Base-by-base conservation (phyloP, 306 rosid species). In the Abrus pulchellus region DNA sequence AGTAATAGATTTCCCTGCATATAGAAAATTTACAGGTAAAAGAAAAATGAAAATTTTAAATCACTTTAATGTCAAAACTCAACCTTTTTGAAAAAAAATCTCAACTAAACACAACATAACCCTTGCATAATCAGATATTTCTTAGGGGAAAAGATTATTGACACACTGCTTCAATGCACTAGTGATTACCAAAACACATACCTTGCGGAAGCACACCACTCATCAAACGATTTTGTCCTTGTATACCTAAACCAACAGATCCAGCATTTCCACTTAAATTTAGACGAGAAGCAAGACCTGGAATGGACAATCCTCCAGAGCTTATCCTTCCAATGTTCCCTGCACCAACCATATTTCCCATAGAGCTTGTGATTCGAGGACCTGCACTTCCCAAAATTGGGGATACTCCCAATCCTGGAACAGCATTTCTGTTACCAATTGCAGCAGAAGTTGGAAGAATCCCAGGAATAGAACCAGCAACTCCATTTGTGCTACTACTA, bases 401-500 rank as follows among this genome's bases (percentile, higher is more conserved):
- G 90, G 95, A 89, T 68, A 92, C 94, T 38, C 99, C 99, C 89
- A 96, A 89, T 81, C 97, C 98, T 85, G 97, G 97, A 88, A 92
- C 97, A 86, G 94, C 89, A 92, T 87, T 96, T 78, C 97, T 85
- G 85, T 93, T 93, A 88, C 98, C 97, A 87, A 93, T 87, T 85
- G 96, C 93, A 89, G 91, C 97, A 82, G 99, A 93, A 60, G 97
- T 89, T 83, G 98, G 89, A 86, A 93, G 90, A 93, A 93, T 89
- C 88, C 99, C 97, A 82, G 99, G 98, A 85, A 95, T 89, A 83
- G 99, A 91, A 87, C 98, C 93, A 59, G 97, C 97, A 86, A 96
- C 91, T 85, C 97, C 99, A 89, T 93, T 96, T 89, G 97, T 77
- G 91, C 89, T 87, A 88, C 89, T 93, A 90, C 90, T 90, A 90